These are phyloP conservation scores for Beverwykella pulmonaria DNA, from an alignment of 495 filamentous ascomycete species.

Conservation along the genomic window DNA sequence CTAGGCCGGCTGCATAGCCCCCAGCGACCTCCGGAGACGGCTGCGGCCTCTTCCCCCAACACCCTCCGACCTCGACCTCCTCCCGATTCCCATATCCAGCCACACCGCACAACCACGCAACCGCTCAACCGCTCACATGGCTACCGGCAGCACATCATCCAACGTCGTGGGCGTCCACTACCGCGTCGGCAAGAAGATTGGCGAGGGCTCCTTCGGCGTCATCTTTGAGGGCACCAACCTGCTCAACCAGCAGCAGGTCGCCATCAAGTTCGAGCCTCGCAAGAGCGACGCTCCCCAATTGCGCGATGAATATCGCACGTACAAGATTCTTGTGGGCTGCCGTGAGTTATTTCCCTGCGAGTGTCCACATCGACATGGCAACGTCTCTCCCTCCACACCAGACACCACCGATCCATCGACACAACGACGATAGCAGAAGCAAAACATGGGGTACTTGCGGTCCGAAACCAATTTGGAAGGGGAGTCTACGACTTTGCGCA, in stretches of 20 bases:
- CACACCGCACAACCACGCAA: neutral
- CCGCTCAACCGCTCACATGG: slow-evolving; percentile 8
- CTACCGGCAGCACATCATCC: slow-evolving; percentile 82
- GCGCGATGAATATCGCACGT: slow-evolving; percentile 97
- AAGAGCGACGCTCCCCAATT: slow-evolving; percentile 99
- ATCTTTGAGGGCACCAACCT: slow-evolving; percentile 99
- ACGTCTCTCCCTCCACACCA: neutral
- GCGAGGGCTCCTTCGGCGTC: slow-evolving; percentile 97
- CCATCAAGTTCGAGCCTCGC: slow-evolving; percentile 99
- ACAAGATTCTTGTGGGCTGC: slow-evolving; percentile 98
- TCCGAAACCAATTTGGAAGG: neutral
- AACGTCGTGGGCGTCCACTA: slow-evolving; percentile 99
- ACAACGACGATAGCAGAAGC: no score
- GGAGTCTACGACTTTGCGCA: neutral
- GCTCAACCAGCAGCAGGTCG: slow-evolving; percentile 98
- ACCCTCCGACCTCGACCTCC: neutral
- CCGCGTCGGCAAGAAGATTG: slow-evolving; percentile 98
- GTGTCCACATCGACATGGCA: neutral
- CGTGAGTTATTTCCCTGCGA: slow-evolving; percentile 77
- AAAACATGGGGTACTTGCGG: neutral
- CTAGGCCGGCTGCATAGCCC: slow-evolving; percentile 13
- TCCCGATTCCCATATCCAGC: neutral
- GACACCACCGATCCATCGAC: slow-evolving; percentile 42
- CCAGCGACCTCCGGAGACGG: slow-evolving; percentile 15
- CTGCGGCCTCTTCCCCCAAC: slow-evolving; percentile 17